Evolutionary conservation across 345 rosid species (phyloP), one percentile per base, ranked within the genome.

Genomic region (Brassica carinata): DNA sequence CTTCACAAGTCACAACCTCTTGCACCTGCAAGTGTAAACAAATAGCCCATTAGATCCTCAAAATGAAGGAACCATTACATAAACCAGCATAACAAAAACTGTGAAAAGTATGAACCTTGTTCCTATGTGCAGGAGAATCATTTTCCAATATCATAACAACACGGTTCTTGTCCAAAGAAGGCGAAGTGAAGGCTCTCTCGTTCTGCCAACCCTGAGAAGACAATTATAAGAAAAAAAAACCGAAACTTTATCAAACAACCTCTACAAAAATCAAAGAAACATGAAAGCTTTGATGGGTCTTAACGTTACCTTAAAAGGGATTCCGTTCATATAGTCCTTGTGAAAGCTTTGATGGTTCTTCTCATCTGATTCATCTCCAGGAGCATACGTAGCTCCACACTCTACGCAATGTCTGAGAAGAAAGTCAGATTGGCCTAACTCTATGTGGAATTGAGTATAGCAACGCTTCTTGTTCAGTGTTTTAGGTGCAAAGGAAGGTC

Each of bases 341-440:
- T 93, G 99, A 73, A 92, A 89, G 36, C 17, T 36, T 18, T 77
- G 87, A 45, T 96, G 98, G 17, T 51, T 84, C 85, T 92, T 96
- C 80, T 96, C 97, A 83, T 96, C 99, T 18, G 15, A 69, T 73
- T 85, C 87, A 36, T 92, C 90, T 8, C 97, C 98, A 2, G 97
- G 90, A 73, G 96, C 84, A 66, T 87, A 96, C 78, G 84, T 85
- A 67, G 77, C 33, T 33, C 94, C 94, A 61, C 98, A 92, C 0
- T 73, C 69, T 5, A 80, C 59, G 73, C 99, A 96, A 1, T 82
- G 73, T 2, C 82, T 90, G 64, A 96, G 87, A 78, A 88, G 88
- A 81, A 96, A 93, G 88, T 96, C 96, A 57, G 97, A 87, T 77
- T 96, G 98, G 19, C 97, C 98, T 19, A 93, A 76, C 31, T 96